Conservation (phyloP, 257 asterid species). For the Solanum verrucosum region DNA sequence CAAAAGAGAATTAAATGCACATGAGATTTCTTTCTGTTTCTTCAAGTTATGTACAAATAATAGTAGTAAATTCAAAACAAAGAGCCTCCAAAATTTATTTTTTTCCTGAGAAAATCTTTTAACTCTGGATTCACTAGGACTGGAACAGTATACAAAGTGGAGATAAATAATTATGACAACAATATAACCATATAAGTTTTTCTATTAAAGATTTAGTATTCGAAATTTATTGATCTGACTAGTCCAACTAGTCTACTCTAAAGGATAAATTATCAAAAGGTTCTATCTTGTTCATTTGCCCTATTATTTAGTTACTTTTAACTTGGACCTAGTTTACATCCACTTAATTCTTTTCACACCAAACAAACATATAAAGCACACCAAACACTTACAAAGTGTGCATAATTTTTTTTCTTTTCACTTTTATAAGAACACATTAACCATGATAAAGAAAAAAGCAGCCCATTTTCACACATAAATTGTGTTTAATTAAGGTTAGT, state of each 20-base stretch:
- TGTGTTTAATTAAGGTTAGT: slow-evolving; percentile 6
- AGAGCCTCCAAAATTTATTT: background rate
- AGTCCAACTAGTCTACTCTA: background rate
- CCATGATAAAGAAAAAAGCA: background rate
- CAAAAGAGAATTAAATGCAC: background rate
- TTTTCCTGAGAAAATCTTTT: background rate
- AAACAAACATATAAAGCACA: background rate
- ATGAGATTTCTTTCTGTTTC: background rate
- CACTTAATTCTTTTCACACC: background rate
- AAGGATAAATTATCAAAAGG: background rate
- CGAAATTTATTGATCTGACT: background rate
- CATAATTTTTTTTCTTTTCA: background rate
- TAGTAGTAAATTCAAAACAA: background rate
- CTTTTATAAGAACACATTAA: background rate
- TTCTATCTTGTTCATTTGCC: background rate
- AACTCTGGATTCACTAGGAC: background rate
- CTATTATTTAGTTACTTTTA: too few species aligned
- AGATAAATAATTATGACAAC: background rate
- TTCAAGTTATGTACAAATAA: background rate
- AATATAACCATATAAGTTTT: too few species aligned
- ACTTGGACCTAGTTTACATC: background rate
- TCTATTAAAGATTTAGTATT: background rate
- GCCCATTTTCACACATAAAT: slow-evolving; percentile 12
- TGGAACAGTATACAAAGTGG: background rate
- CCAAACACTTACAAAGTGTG: background rate